Conservation (phyloP, 805 yeast species). For the Hanseniaspora jakobsenii region DNA sequence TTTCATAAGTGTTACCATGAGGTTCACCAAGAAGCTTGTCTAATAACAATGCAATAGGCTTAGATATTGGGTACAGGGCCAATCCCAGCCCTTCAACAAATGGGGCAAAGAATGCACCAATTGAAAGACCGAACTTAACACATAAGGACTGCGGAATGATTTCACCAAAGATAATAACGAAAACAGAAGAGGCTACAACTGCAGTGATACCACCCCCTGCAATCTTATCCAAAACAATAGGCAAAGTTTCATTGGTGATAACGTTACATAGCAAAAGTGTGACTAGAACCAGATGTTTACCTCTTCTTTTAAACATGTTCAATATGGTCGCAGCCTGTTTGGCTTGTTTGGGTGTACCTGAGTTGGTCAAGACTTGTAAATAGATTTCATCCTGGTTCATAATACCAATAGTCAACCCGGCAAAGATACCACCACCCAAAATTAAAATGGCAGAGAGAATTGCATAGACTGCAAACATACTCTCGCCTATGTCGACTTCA, state of each 20-base stretch:
- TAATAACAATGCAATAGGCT: slow-evolving; percentile 71
- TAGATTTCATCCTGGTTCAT: slow-evolving; percentile 98
- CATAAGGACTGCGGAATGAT: slow-evolving; percentile 89
- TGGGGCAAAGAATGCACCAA: slow-evolving; percentile 84
- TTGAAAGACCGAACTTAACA: slow-evolving; percentile 82
- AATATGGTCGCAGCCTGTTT: slow-evolving; percentile 62
- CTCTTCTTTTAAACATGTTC: slow-evolving; percentile 48
- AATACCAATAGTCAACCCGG: slow-evolving; percentile 83
- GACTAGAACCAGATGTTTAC: slow-evolving; percentile 94
- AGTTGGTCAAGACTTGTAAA: slow-evolving; percentile 72
- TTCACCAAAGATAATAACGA: slow-evolving; percentile 90
- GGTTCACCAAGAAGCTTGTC: slow-evolving; percentile 84
- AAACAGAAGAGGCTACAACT: slow-evolving; percentile 80
- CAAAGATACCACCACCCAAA: slow-evolving; percentile 77
- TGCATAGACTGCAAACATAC: slow-evolving; percentile 11
- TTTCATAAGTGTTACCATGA: slow-evolving; percentile 89
- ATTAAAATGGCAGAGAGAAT: slow-evolving; percentile 22
- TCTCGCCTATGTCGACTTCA: slow-evolving; percentile 2
- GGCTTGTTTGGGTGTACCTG: slow-evolving; percentile 68
- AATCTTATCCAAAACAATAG: slow-evolving; percentile 83
- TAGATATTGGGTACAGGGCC: slow-evolving; percentile 79
- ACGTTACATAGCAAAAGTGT: slow-evolving; percentile 77
- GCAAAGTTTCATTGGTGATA: slow-evolving; percentile 86
- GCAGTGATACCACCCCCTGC: slow-evolving; percentile 98
- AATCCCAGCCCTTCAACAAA: slow-evolving; percentile 80